Evolutionary conservation across 228 moss, liverwort and hornwort species (phyloP).

Genomic region (Sphagnum fallax): DNA sequence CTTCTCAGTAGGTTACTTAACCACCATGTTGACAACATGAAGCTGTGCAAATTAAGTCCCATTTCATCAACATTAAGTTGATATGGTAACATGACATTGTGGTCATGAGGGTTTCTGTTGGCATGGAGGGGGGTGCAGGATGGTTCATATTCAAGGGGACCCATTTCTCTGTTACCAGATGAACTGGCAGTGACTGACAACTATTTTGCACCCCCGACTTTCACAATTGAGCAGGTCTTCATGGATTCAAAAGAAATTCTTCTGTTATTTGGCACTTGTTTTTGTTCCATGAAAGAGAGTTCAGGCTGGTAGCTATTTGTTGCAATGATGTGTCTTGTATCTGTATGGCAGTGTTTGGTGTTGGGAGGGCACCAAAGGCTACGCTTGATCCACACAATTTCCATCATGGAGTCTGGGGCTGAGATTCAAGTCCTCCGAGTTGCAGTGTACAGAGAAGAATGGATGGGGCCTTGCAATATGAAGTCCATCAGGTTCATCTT

Average conservation of each 20-base stretch:
- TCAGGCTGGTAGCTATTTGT: background rate
- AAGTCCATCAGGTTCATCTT: constrained; percentile 52
- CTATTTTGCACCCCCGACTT: constrained; percentile 55
- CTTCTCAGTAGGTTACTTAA: constrained; percentile 56
- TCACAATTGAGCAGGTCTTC: constrained; percentile 81
- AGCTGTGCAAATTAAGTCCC: background rate
- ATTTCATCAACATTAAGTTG: no score
- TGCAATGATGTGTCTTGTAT: background rate
- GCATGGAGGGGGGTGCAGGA: constrained; percentile 39
- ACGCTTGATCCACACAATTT: constrained; percentile 78
- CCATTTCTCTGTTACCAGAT: constrained; percentile 53
- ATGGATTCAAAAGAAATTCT: no score
- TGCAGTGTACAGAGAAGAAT: constrained; percentile 75
- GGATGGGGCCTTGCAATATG: constrained; percentile 92
- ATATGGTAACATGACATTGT: no score
- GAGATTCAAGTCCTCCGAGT: constrained; percentile 76
- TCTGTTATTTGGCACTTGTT: background rate
- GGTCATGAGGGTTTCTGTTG: no score
- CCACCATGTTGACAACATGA: background rate
- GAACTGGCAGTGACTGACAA: constrained; percentile 39
- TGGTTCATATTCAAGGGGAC: constrained; percentile 92
- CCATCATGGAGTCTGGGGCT: constrained; percentile 59
- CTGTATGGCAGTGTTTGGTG: constrained; percentile 65
- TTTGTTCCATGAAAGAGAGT: background rate
- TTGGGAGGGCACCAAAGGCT: constrained; percentile 80